phyloP scores from a whole-genome alignment of 2,329 filamentous ascomycete genomes.

The Aspergillus tanneri region DNA sequence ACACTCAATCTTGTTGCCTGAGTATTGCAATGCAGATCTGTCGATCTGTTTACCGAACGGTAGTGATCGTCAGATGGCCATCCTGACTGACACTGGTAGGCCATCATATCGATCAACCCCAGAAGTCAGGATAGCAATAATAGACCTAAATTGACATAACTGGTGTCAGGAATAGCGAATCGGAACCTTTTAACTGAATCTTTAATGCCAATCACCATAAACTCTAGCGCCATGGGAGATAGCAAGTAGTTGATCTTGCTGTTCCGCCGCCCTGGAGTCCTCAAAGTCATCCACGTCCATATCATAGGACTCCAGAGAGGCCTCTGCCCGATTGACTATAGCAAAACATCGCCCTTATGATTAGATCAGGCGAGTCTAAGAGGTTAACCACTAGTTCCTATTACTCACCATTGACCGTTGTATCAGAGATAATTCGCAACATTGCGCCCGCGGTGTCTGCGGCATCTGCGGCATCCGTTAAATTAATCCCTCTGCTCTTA shows the following conservation, averaged over 20 bases:
- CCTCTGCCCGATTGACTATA: background rate
- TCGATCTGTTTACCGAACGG: too few species aligned
- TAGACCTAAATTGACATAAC: too few species aligned
- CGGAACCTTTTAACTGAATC: too few species aligned
- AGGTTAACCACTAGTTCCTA: background rate
- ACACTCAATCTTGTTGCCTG: too few species aligned
- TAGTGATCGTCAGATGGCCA: too few species aligned
- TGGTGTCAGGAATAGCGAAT: too few species aligned
- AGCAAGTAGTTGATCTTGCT: background rate
- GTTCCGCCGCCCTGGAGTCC: background rate
- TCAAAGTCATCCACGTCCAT: conserved; percentile 1
- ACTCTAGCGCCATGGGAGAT: too few species aligned
- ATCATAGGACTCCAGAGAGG: background rate
- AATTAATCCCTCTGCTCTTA: background rate
- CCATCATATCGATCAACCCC: too few species aligned
- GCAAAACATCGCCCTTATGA: background rate
- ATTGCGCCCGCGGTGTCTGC: background rate
- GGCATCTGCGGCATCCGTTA: background rate
- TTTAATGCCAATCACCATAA: too few species aligned
- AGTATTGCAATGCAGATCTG: too few species aligned
- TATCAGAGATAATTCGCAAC: background rate
- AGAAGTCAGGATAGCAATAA: too few species aligned
- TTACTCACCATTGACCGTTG: background rate
- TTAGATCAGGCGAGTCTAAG: background rate
- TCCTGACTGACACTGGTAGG: too few species aligned